Evolutionary conservation across 164 flowering plant species (phyloP).

Genomic region (Magnolia kwangsiensis): DNA sequence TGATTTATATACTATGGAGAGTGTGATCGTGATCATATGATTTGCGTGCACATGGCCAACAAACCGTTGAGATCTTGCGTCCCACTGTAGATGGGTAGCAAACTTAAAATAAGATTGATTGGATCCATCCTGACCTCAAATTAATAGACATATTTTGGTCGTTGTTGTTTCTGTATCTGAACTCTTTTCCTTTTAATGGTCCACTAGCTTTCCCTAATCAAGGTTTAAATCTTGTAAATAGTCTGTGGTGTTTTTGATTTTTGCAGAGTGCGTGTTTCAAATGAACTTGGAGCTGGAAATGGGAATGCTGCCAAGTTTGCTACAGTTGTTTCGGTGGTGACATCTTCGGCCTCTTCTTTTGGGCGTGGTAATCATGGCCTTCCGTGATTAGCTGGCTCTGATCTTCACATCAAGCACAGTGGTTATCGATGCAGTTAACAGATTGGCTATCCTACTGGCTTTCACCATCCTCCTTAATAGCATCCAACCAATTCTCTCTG

Average conservation of each 20-base stretch:
- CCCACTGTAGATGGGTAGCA: too few relatives aligned
- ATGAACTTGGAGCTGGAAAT: slow-evolving; percentile 72
- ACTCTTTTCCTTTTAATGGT: too few relatives aligned
- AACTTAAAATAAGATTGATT: too few relatives aligned
- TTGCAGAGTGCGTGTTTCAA: slow-evolving; percentile 61
- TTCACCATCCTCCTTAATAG: slow-evolving; percentile 60
- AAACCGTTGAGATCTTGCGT: too few relatives aligned
- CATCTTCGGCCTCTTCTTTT: slow-evolving; percentile 44
- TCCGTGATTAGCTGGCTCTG: slow-evolving; percentile 35
- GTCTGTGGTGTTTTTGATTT: neutral
- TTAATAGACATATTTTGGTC: too few relatives aligned
- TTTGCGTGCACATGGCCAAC: too few relatives aligned
- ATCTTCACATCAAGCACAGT: slow-evolving; percentile 45
- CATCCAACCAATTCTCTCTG: slow-evolving; percentile 66
- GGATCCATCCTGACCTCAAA: too few relatives aligned
- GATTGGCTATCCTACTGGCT: slow-evolving; percentile 41
- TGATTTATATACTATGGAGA: too few relatives aligned
- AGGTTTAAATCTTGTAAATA: neutral
- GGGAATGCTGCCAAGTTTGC: slow-evolving; percentile 62
- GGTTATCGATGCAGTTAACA: slow-evolving; percentile 37
- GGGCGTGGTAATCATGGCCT: slow-evolving; percentile 33
- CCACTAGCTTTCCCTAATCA: too few relatives aligned
- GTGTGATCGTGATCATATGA: too few relatives aligned
- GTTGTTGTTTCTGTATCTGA: too few relatives aligned
- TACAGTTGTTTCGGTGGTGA: slow-evolving; percentile 34